These are phyloP conservation scores for Rhinocladiella similis DNA, from an alignment of 2,329 filamentous ascomycete genomes.

Conservation along the genomic window DNA sequence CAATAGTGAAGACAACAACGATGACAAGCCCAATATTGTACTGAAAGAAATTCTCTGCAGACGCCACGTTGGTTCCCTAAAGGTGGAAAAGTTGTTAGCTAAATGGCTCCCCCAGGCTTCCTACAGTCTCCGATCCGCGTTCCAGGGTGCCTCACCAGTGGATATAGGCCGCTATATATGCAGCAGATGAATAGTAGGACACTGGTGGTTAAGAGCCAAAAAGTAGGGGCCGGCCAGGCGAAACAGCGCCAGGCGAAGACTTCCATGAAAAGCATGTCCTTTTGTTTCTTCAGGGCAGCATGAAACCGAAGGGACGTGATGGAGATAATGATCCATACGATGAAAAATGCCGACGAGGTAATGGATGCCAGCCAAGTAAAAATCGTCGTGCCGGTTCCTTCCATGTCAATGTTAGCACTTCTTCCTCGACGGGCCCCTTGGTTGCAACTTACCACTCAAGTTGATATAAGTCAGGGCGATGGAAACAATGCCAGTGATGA, in stretches of 20 bases:
- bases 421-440: too few relatives aligned
- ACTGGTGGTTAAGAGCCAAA: slow-evolving; percentile 27
- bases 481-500: slow-evolving; percentile 31
- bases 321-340: slow-evolving; percentile 37
- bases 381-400: slow-evolving; percentile 12
- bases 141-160: too few relatives aligned
- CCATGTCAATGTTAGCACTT: too few relatives aligned
- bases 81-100: too few relatives aligned
- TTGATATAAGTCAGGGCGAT: slow-evolving; percentile 36
- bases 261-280: slow-evolving; percentile 31
- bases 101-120: too few relatives aligned
- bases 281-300: slow-evolving; percentile 31
- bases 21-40: slow-evolving; percentile 33
- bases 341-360: slow-evolving; percentile 36
- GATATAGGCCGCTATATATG: too few relatives aligned
- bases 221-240: slow-evolving; percentile 34
- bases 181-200: too few relatives aligned
- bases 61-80: too few relatives aligned
- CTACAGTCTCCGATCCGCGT: too few relatives aligned
- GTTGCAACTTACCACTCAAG: slow-evolving; percentile 27
- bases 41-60: slow-evolving; percentile 34
- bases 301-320: slow-evolving; percentile 37
- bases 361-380: slow-evolving; percentile 35
- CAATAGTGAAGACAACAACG: slow-evolving; percentile 28
- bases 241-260: slow-evolving; percentile 34